Base-by-base conservation (phyloP, 352 stramenopile genomes). In the Pythium utonaiense region DNA sequence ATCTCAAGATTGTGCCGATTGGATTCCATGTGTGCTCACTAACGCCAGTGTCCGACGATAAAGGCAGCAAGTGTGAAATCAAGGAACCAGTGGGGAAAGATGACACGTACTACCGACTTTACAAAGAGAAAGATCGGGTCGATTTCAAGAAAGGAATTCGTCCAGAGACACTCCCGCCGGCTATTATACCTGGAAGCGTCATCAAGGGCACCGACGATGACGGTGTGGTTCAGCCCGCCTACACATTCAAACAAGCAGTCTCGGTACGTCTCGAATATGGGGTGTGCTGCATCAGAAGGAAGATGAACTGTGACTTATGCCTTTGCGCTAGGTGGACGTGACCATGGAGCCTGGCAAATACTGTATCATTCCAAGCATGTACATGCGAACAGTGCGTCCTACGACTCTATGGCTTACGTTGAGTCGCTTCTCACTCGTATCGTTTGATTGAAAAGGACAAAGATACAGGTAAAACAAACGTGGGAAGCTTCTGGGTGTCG, bases 361-460 rank as follows among this genome's bases (percentile, higher is more conserved):
- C 22, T 93, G 86, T 42, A 88, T 95, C 44, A 73, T 95, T 28
- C 81, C 86, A 0, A 95, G 86, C 62, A 90, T 95, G 83, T 95
- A 92, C 58, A 91, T 92, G 80, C 74, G 83, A 57, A 90, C 78
- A 68, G 85, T 95, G 74, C 6, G 71, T 68, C 13, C 56, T 33
- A 33, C 28, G 28, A 27, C 6, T n/a, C 36, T n/a, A n/a, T n/a
- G n/a, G n/a, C n/a, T n/a, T n/a, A n/a, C n/a, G n/a, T n/a, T n/a
- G n/a, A n/a, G n/a, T n/a, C n/a, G n/a, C n/a, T n/a, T n/a, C n/a
- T n/a, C n/a, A n/a, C n/a, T n/a, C n/a, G n/a, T n/a, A n/a, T n/a
- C n/a, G n/a, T n/a, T n/a, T n/a, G n/a, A n/a, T n/a, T n/a, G n/a
- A n/a, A 16, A 61, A 93, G 84, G 79, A 91, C 66, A 91, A 92